Evolutionary conservation across 192 early-diverging fungal genomes (phyloP), one percentile per base, ranked within the genome.

Genomic region (Backusella tuberculispora): DNA sequence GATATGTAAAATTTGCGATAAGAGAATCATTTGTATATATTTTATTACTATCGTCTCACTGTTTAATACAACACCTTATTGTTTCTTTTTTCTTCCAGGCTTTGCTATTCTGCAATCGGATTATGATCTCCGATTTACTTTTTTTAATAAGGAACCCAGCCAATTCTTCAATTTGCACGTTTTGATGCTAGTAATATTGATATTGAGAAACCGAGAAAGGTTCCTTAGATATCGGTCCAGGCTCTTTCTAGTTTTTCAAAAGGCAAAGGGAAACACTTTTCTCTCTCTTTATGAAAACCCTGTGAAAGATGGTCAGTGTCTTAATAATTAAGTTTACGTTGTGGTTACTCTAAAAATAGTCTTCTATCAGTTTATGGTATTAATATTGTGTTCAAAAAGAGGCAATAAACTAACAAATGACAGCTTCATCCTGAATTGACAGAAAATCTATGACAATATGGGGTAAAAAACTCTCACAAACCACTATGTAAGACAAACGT

Each of bases 301-400:
- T 19, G 53, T 26, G 53, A 60, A 60, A 60, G 21, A 24, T n/a
- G 24, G 7, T 4, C 10, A 60, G 12, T 3, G 53, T 60, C 53
- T 60, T 60, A 60, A 60, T 60, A 60, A 60, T 60, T 60, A 60
- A 60, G 53, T 60, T 60, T 60, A 60, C 0, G 26, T 60, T 60
- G 21, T 24, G 53, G 53, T 60, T 60, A 60, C 53, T 34, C 53
- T 60, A 26, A 60, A 50, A 24, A 60, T 26, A 60, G 53, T 19
- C 3, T 60, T 60, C 53, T 26, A 60, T 60, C 53, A 26, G 53
- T 60, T 60, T 60, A 60, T 60, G 13, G 53, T 13, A 60, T 60
- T 60, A 12, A 24, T 56, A 10, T 60, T 60, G 53, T 60, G 21
- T 13, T 60, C 53, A 60, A 60, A 60, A 24, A 60, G 26, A 19